A percentile compares a stretch with the other conserved stretches of the same genome.
Conservation (phyloP, 495 filamentous ascomycete species). For the Amphirosellinia nigrospora region DNA sequence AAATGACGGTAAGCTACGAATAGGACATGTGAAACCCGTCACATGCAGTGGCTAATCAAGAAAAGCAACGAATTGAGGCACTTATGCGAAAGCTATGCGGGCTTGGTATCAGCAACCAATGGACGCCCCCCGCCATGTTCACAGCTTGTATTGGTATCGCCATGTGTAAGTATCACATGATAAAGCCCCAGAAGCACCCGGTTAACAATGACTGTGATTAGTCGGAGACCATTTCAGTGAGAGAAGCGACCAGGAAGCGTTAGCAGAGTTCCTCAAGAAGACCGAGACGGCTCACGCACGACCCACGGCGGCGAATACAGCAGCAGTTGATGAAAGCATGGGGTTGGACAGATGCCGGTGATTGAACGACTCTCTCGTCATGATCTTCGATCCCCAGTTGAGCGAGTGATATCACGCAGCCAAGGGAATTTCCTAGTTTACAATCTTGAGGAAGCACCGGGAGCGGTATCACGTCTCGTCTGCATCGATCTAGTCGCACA, state of each 20-base stretch:
- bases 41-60: conserved; percentile 1
- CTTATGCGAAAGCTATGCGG: conserved; percentile 57
- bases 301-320: conserved; percentile 50
- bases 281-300: conserved; percentile 54
- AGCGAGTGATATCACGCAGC: neutral
- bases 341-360: conserved; percentile 41
- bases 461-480: neutral
- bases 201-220: conserved; percentile 32
- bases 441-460: neutral
- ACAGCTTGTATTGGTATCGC: conserved; percentile 61
- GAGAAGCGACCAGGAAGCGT: conserved; percentile 49
- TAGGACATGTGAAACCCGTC: neutral
- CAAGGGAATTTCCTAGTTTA: neutral
- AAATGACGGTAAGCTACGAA: conserved; percentile 40
- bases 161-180: conserved; percentile 48
- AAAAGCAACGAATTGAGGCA: conserved; percentile 45
- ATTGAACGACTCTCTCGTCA: neutral
- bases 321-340: conserved; percentile 48
- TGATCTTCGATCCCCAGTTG: neutral
- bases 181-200: neutral
- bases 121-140: conserved; percentile 60
- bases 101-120: conserved; percentile 56
- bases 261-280: conserved; percentile 48
- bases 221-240: conserved; percentile 55
- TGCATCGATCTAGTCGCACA: neutral